Conservation (phyloP, 257 asterid genomes). For the Fraxinus quadrangulata region DNA sequence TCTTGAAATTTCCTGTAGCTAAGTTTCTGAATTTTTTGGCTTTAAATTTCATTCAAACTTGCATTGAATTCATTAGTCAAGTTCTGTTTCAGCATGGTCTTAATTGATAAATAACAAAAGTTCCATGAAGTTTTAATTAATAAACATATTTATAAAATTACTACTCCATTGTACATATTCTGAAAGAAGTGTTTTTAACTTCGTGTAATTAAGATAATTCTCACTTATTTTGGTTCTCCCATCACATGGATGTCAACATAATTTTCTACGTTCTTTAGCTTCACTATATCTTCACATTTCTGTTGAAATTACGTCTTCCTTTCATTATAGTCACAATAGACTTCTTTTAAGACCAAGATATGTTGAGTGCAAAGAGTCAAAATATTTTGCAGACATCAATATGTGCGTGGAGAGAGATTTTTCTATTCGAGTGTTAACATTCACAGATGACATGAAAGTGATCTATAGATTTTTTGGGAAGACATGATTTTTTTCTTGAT, state of each 20-base stretch:
- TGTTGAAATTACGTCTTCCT: slow-evolving; percentile 2
- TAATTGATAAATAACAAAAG: neutral
- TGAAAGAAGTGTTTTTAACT: slow-evolving; percentile 13
- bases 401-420: neutral
- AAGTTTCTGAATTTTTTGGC: neutral
- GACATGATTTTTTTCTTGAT: neutral
- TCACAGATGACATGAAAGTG: neutral
- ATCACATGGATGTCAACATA: neutral
- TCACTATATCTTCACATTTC: slow-evolving; percentile 8
- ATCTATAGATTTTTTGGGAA: neutral
- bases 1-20: neutral
- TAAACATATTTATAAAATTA: neutral
- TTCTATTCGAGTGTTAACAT: neutral
- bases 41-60: slow-evolving; percentile 15
- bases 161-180: slow-evolving; percentile 5
- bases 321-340: neutral
- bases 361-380: slow-evolving; percentile 10
- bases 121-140: neutral
- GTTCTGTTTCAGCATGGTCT: slow-evolving; percentile 6
- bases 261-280: slow-evolving; percentile 4
- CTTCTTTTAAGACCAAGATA: neutral
- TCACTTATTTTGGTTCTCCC: slow-evolving; percentile 7
- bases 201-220: slow-evolving; percentile 11
- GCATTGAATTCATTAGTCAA: slow-evolving; percentile 1
- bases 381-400: neutral